Conservation (phyloP, 2,329 filamentous ascomycete genomes). For the Thelonectria rubi region DNA sequence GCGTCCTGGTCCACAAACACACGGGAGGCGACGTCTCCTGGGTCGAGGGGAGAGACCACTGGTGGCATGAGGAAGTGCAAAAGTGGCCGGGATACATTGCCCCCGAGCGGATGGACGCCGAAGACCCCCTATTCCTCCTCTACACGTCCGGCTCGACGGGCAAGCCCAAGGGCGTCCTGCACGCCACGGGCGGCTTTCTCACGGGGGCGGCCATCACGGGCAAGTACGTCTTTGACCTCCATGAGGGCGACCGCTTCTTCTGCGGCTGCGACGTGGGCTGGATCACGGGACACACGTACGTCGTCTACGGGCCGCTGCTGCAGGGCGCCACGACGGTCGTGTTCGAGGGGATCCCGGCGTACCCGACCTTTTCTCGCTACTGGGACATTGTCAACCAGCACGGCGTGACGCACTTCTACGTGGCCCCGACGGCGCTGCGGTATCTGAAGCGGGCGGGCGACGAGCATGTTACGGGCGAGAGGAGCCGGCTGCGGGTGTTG, state of each 20-base stretch:
- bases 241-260: constrained; percentile 88
- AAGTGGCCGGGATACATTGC: constrained; percentile 91
- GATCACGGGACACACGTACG: constrained; percentile 97
- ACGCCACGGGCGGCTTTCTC: constrained; percentile 90
- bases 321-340: constrained; percentile 90
- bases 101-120: constrained; percentile 84
- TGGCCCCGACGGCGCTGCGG: constrained; percentile 88
- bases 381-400: constrained; percentile 95
- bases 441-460: constrained; percentile 91
- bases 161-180: constrained; percentile 96
- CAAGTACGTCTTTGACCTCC: constrained; percentile 97
- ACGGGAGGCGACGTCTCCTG: constrained; percentile 87
- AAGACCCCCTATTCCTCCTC: constrained; percentile 92
- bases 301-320: constrained; percentile 89
- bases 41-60: constrained; percentile 84
- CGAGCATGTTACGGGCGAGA: constrained; percentile 77
- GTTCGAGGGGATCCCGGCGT: constrained; percentile 93
- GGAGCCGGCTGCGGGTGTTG: constrained; percentile 84
- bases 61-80: constrained; percentile 96
- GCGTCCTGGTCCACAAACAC: constrained; percentile 87
- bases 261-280: constrained; percentile 95
- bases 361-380: constrained; percentile 92
- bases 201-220: constrained; percentile 87
- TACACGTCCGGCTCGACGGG: constrained; percentile 96
- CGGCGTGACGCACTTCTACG: constrained; percentile 93